Evolutionary conservation across 1,284 basidiomycete genomes (phyloP).

Genomic region (Sphaerobolus stellatus): DNA sequence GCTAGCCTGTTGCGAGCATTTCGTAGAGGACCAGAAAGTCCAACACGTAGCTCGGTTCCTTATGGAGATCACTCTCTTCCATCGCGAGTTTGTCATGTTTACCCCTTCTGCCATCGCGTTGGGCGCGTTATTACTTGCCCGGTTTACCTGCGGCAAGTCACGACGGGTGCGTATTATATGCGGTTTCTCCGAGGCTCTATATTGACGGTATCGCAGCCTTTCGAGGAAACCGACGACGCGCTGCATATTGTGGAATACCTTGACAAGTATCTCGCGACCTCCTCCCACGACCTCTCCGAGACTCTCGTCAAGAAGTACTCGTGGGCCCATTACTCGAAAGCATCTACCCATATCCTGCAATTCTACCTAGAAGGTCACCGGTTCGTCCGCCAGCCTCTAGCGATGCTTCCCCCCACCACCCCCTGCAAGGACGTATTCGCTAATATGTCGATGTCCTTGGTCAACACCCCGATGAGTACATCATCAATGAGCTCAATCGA

Average conservation of each 20-base stretch:
- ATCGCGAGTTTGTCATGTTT: constrained; percentile 90
- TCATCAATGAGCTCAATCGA: constrained; percentile 69
- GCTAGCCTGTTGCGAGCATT: constrained; percentile 67
- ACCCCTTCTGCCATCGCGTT: constrained; percentile 85
- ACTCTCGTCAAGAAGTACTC: constrained; percentile 98
- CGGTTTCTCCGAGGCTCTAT: not conserved
- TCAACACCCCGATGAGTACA: constrained; percentile 70
- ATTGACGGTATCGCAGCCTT: constrained; percentile 19
- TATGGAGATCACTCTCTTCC: constrained; percentile 98
- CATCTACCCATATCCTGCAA: constrained; percentile 88
- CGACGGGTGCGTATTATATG: constrained; percentile 55
- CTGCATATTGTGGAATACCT: constrained; percentile 80
- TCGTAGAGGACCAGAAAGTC: constrained; percentile 81
- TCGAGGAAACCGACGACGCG: constrained; percentile 75
- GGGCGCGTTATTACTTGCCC: constrained; percentile 85
- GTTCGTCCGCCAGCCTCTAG: constrained; percentile 52
- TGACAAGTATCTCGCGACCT: constrained; percentile 81
- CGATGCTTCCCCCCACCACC: constrained; percentile 60
- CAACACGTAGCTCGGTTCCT: constrained; percentile 95
- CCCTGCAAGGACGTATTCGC: constrained; percentile 51
- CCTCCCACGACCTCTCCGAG: constrained; percentile 88
- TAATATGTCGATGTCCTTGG: constrained; percentile 45
- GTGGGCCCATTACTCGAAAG: constrained; percentile 90
- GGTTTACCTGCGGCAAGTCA: constrained; percentile 79
- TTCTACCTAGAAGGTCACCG: constrained; percentile 84